Evolutionary conservation across 495 filamentous ascomycete genomes (phyloP).

Genomic region (Aspergillus haitiensis): DNA sequence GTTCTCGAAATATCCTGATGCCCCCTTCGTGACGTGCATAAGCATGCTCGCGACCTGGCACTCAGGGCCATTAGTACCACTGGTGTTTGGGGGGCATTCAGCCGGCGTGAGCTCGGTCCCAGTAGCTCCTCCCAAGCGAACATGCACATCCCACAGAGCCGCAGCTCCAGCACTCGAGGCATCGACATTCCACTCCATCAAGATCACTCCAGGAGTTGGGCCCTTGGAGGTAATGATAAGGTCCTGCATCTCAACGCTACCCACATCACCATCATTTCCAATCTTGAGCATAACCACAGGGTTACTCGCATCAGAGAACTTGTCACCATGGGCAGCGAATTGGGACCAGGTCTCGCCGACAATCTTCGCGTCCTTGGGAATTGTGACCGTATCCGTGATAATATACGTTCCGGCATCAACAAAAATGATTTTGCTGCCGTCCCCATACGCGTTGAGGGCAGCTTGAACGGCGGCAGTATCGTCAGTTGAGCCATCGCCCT

Average conservation of each 20-base stretch:
- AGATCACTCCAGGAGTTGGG: constrained; percentile 49
- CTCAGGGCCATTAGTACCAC: constrained; percentile 17
- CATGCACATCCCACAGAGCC: constrained; percentile 57
- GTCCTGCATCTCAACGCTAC: constrained; percentile 58
- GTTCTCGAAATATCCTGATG: constrained; percentile 58
- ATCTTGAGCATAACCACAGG: constrained; percentile 60
- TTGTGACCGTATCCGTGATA: constrained; percentile 55
- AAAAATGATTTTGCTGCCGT: constrained; percentile 54
- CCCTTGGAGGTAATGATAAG: constrained; percentile 55
- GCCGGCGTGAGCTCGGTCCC: constrained; percentile 61
- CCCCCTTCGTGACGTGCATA: constrained; percentile 50
- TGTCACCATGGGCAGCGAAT: constrained; percentile 49
- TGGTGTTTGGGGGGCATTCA: constrained; percentile 47
- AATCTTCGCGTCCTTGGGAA: constrained; percentile 56
- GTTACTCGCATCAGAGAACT: constrained; percentile 50
- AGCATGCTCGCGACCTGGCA: constrained; percentile 54
- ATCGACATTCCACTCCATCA: constrained; percentile 53
- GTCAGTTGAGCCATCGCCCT: constrained; percentile 45
- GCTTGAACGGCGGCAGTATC: constrained; percentile 52
- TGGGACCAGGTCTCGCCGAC: constrained; percentile 57
- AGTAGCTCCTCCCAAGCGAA: constrained; percentile 53
- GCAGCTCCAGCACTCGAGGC: constrained; percentile 54
- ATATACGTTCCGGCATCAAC: constrained; percentile 63
- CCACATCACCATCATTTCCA: constrained; percentile 57
- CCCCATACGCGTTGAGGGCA: constrained; percentile 49